A percentile compares a stretch with the other conserved stretches of the same genome.
Conservation (phyloP, 768 basidiomycete species). For the Saitozyma sp. region DNA sequence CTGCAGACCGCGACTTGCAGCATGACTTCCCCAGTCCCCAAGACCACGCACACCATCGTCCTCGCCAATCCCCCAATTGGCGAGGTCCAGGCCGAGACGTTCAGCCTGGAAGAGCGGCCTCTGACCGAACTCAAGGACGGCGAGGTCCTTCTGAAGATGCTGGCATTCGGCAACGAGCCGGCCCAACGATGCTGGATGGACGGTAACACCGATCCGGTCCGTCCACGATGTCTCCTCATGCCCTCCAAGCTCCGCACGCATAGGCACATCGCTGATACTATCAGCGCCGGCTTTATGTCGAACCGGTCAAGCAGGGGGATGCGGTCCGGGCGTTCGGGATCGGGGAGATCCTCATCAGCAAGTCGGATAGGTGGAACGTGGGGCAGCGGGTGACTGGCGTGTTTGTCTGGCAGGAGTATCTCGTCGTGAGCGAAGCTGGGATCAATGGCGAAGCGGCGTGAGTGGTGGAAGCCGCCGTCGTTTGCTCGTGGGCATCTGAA, state of each 20-base stretch:
- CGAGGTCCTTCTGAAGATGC: slow-evolving; percentile 38
- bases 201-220: slow-evolving; percentile 17
- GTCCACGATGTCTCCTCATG: background rate
- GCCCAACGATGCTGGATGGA: slow-evolving; percentile 41
- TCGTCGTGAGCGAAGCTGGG: slow-evolving; percentile 22
- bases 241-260: slow-evolving; percentile 1
- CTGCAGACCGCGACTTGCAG: too few species aligned
- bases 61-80: slow-evolving; percentile 30
- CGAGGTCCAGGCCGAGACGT: slow-evolving; percentile 26
- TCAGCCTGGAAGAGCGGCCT: slow-evolving; percentile 15
- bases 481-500: background rate
- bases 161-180: slow-evolving; percentile 44
- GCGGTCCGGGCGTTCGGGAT: slow-evolving; percentile 19
- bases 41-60: slow-evolving; percentile 27
- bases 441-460: slow-evolving; percentile 19
- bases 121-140: slow-evolving; percentile 34
- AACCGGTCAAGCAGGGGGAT: slow-evolving; percentile 22
- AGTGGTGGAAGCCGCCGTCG: slow-evolving; percentile 1
- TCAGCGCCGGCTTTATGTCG: slow-evolving; percentile 25
- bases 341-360: slow-evolving; percentile 33
- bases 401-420: slow-evolving; percentile 33
- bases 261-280: background rate
- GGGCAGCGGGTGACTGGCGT: slow-evolving; percentile 20
- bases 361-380: slow-evolving; percentile 27
- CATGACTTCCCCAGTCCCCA: slow-evolving; percentile 8